Evolutionary conservation across 345 rosid species (phyloP), one percentile per base, ranked within the genome.

Genomic region (Citrus hindsii): DNA sequence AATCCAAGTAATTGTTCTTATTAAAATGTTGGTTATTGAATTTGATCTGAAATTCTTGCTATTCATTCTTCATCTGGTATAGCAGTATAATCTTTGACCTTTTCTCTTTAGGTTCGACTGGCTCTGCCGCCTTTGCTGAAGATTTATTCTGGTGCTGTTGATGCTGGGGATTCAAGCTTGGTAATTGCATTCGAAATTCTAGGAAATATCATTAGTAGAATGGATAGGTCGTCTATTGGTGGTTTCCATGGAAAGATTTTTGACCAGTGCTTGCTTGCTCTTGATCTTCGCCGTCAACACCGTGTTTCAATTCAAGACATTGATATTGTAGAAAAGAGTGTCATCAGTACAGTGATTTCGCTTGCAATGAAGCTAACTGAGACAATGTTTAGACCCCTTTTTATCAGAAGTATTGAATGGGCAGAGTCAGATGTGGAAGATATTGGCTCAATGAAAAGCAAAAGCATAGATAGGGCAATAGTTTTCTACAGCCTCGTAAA

Each of bases 361-460:
- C 87, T 96, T 81, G 92, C 97, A 33, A 96, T 91, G 94, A 96
- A 94, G 79, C 95, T 96, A 69, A 96, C 98, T 0, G 99, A 96
- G 87, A 87, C 87, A 14, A 92, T 91, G 95, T 96, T 96, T 86
- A 94, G 83, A 83, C 99, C 99, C 14, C 97, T 96, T 77, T 94
- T 96, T 74, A 79, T 94, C 56, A 88, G 79, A 79, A 89, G 89
- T 76, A 84, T 96, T 73, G 97, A 89, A 80, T 96, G 99, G 99
- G 92, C 89, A 40, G 98, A 94, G 84, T 85, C 91, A 1, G 86
- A 84, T 67, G 77, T 81, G 71, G 93, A 87, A 42, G 92, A 90
- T 46, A 82, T 27, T 81, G 82, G 83, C 25, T 83, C 79, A 27
- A 73, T 59, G 53, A 84, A 79, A 76, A 84, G 51, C 82, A 83